These are phyloP conservation scores for Tolypocladium paradoxum DNA, from an alignment of 2,329 filamentous ascomycete genomes.

Conservation along the genomic window DNA sequence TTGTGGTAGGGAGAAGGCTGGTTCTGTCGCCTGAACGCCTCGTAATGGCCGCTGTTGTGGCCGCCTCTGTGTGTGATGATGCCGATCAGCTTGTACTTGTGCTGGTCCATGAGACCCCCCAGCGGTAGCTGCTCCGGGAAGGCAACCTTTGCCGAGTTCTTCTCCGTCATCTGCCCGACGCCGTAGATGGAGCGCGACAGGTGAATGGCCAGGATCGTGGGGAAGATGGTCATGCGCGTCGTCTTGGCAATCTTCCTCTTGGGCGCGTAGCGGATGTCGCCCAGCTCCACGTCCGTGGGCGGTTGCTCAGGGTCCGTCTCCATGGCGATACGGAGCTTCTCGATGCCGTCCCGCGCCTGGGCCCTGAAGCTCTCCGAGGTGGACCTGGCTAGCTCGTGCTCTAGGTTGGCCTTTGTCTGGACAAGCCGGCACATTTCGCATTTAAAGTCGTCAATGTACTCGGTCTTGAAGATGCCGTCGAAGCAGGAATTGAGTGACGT, in stretches of 20 bases:
- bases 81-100: conserved; percentile 73
- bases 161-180: conserved; percentile 62
- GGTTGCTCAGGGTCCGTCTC: conserved; percentile 71
- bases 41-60: conserved; percentile 94
- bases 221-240: conserved; percentile 77
- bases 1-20: conserved; percentile 72
- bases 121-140: conserved; percentile 83
- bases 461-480: conserved; percentile 86
- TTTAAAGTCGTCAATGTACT: conserved; percentile 93
- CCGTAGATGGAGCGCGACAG: conserved; percentile 91
- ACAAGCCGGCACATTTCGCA: conserved; percentile 88
- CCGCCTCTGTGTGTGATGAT: conserved; percentile 92
- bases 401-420: conserved; percentile 59
- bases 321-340: conserved; percentile 58
- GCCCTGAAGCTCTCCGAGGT: conserved; percentile 40
- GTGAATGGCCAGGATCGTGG: conserved; percentile 83
- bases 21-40: conserved; percentile 85
- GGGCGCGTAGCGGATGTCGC: conserved; percentile 63
- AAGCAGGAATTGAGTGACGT: conserved; percentile 82
- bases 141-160: conserved; percentile 87
- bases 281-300: conserved; percentile 62
- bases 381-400: conserved; percentile 45
- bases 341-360: conserved; percentile 46
- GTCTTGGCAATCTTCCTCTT: conserved; percentile 78
- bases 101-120: conserved; percentile 66